These are phyloP conservation scores for Stagonosporopsis tanaceti DNA, from an alignment of 2,329 filamentous ascomycete genomes.

Conservation along the genomic window DNA sequence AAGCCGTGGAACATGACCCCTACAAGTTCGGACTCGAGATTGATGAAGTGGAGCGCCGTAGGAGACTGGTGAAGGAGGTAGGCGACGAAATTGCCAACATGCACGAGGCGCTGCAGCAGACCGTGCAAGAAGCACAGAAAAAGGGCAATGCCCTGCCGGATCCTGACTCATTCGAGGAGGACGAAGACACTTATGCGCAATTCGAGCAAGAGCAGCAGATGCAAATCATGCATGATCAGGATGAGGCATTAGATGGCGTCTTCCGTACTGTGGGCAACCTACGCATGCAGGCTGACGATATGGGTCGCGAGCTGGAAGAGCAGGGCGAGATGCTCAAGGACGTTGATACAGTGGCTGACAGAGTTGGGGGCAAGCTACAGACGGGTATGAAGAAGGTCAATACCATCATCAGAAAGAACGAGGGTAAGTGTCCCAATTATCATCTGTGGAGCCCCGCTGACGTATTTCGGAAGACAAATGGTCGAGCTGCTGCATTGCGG, in stretches of 20 bases:
- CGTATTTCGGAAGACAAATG: slow-evolving; percentile 60
- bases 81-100: slow-evolving; percentile 88
- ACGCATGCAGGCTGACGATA: slow-evolving; percentile 88
- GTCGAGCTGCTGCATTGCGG: slow-evolving; percentile 89
- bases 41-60: slow-evolving; percentile 80
- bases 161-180: slow-evolving; percentile 63
- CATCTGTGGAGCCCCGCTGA: neutral
- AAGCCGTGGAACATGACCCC: slow-evolving; percentile 86
- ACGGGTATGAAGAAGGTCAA: slow-evolving; percentile 87
- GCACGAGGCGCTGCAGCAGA: slow-evolving; percentile 78
- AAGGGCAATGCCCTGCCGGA: slow-evolving; percentile 61
- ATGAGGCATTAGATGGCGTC: slow-evolving; percentile 89
- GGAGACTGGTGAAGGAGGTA: slow-evolving; percentile 87
- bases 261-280: slow-evolving; percentile 93
- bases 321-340: slow-evolving; percentile 88
- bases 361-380: slow-evolving; percentile 85
- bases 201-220: slow-evolving; percentile 92
- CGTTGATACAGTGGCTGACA: slow-evolving; percentile 83
- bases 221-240: slow-evolving; percentile 93
- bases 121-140: slow-evolving; percentile 54
- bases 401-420: slow-evolving; percentile 85
- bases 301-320: slow-evolving; percentile 96
- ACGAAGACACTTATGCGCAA: slow-evolving; percentile 72
- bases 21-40: slow-evolving; percentile 85
- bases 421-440: slow-evolving; percentile 65